Base-by-base conservation (phyloP, 2,329 filamentous ascomycete species). In the Calonectria leucothoes region DNA sequence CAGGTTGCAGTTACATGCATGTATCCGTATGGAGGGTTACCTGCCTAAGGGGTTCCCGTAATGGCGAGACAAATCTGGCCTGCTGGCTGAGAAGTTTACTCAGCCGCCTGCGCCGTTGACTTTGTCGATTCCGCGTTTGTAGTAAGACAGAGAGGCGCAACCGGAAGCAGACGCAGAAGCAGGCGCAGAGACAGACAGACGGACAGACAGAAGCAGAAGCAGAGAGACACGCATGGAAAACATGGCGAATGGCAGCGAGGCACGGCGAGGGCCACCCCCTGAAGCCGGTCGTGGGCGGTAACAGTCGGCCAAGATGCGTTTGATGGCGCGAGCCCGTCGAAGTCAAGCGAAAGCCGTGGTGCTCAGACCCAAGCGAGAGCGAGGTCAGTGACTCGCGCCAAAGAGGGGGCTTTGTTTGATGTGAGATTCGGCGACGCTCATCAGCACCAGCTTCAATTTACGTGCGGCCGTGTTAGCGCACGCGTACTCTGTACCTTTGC, bases 321-420 rank as follows among this genome's bases (percentile, higher is more conserved):
- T 66, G 66, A 75, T 74, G 65, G 72, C 68, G 73, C 66, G 61
- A 73, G 67, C 69, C 71, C 74, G 70, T 80, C 78, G 76, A 82
- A 81, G 69, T 68, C 75, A 49, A 78, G 79, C 75, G 80, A 82
- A 82, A 66, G 72, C 69, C 71, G 59, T 80, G 75, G 79, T 68
- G 52, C 66, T 70, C 45, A 61, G 57, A 39, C 25, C 55, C 37
- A 55, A 49, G 59, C 39, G 49, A 31, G n/a, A 37, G 37, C 48
- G 66, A 61, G 61, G 42, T 17, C 39, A 66, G 45, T 71, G 68
- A 71, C 59, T 71, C 69, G 61, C 61, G 61, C 61, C 59, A 23
- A 14, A 14, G 25, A 59, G 69, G 61, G 20, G n/a, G 10, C 14
- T 45, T 45, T 45, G 10, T 35, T 45, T 45, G 57, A 69, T 49